Percentiles rank a stretch among this genome's conserved stretches.
These are phyloP conservation scores for Daldinia childiae DNA, from an alignment of 495 filamentous ascomycete genomes.

Conservation along the genomic window DNA sequence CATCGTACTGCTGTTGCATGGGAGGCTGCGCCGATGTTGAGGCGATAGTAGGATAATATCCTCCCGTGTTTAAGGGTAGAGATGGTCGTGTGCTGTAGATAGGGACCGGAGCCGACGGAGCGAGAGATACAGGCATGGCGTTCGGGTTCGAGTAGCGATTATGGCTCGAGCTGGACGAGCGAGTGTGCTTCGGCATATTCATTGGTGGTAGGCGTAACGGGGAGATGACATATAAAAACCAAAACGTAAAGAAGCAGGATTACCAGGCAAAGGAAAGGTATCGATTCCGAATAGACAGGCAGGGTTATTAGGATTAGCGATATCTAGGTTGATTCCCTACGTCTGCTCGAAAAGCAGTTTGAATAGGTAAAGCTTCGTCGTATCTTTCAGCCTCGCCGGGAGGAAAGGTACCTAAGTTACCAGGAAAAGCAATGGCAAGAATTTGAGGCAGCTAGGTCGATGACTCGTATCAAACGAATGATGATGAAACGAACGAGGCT, in stretches of 20 bases:
- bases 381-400: conserved; percentile 40
- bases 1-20: conserved; percentile 51
- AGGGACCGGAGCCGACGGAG: conserved; percentile 44
- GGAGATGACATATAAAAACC: conserved; percentile 16
- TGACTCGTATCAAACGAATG: conserved; percentile 60
- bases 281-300: background rate
- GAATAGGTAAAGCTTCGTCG: conserved; percentile 14
- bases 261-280: conserved; percentile 1
- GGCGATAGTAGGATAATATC: conserved; percentile 44
- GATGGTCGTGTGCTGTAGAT: conserved; percentile 45
- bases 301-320: conserved; percentile 39
- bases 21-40: conserved; percentile 40
- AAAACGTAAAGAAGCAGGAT: conserved; percentile 7
- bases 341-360: conserved; percentile 9
- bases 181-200: conserved; percentile 51
- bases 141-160: conserved; percentile 47
- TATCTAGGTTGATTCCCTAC: conserved; percentile 22
- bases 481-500: conserved; percentile 46
- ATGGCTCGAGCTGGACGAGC: conserved; percentile 47
- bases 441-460: conserved; percentile 24
- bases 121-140: conserved; percentile 45
- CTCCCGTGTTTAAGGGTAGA: conserved; percentile 41
- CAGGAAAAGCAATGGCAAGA: conserved; percentile 18
- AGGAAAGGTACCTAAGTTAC: conserved; percentile 31
- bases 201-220: conserved; percentile 23